Percentiles rank a stretch among this genome's conserved stretches.
phyloP scores from a whole-genome alignment of 2,329 filamentous ascomycete species.

The Xylariaceae sp. region DNA sequence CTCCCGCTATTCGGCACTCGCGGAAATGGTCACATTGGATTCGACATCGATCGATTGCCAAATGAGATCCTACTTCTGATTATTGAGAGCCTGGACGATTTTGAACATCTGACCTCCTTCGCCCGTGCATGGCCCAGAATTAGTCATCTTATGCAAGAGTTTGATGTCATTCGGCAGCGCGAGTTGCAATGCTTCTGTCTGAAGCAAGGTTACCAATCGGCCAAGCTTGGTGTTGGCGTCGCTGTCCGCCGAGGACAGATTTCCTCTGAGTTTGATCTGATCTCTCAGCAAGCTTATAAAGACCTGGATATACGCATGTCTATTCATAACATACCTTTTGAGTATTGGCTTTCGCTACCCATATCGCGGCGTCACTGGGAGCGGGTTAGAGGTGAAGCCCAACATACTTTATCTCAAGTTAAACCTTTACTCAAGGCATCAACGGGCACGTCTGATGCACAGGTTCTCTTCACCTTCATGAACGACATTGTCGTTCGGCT shows the following conservation, averaged over 20 bases:
- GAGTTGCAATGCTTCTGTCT: conserved; percentile 56
- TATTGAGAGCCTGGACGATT: conserved; percentile 43
- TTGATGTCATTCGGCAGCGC: conserved; percentile 48
- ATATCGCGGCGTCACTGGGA: conserved; percentile 55
- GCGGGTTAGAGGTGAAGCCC: conserved; percentile 41
- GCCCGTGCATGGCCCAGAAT: conserved; percentile 47
- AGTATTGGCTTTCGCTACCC: conserved; percentile 54
- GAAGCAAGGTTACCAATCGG: conserved; percentile 48
- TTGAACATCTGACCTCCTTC: conserved; percentile 47
- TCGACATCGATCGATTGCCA: conserved; percentile 44
- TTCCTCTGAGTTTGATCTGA: conserved; percentile 56
- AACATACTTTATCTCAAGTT: conserved; percentile 39
- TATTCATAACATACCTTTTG: conserved; percentile 50
- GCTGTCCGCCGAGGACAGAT: conserved; percentile 39
- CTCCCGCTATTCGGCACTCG: neutral
- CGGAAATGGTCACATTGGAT: neutral
- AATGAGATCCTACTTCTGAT: conserved; percentile 50
- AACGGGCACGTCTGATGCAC: conserved; percentile 33
- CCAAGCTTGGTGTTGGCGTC: conserved; percentile 54
- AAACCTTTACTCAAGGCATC: conserved; percentile 32
- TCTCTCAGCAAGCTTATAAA: conserved; percentile 51
- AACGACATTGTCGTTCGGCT: conserved; percentile 57
- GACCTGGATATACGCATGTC: conserved; percentile 47
- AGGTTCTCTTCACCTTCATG: conserved; percentile 56
- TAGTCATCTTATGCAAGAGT: conserved; percentile 44